A percentile compares a stretch with the other conserved stretches of the same genome.
Conservation (phyloP, 1,284 basidiomycete species). For the Lentinus polychrous region DNA sequence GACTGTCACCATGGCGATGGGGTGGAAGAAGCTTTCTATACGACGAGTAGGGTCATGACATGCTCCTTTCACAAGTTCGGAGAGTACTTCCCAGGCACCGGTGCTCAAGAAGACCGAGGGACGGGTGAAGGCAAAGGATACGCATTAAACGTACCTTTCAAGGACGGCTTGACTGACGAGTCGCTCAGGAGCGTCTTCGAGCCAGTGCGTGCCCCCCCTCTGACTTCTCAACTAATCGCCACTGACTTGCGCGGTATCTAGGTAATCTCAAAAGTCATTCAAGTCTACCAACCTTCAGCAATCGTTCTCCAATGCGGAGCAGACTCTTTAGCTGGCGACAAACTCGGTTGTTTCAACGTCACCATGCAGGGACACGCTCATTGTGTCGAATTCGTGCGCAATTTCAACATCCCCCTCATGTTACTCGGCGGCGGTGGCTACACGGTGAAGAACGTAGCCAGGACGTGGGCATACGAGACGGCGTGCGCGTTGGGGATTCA, state of each 20-base stretch:
- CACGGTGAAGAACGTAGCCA: slow-evolving; percentile 92
- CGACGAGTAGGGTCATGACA: slow-evolving; percentile 95
- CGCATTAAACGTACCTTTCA: slow-evolving; percentile 88
- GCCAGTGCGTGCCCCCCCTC: slow-evolving; percentile 51
- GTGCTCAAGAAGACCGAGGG: slow-evolving; percentile 82
- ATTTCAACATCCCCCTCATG: slow-evolving; percentile 84
- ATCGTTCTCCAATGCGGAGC: slow-evolving; percentile 95
- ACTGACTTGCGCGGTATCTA: slow-evolving; percentile 23
- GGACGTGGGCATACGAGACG: slow-evolving; percentile 97
- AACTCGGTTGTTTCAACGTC: slow-evolving; percentile 94
- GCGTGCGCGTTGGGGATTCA: slow-evolving; percentile 88
- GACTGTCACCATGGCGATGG: slow-evolving; percentile 99
- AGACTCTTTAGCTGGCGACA: slow-evolving; percentile 93
- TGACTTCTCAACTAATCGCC: background rate
- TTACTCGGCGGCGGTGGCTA: slow-evolving; percentile 95
- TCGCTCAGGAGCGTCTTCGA: slow-evolving; percentile 81
- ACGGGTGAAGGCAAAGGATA: slow-evolving; percentile 86
- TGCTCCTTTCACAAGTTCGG: slow-evolving; percentile 95
- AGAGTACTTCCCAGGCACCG: slow-evolving; percentile 96
- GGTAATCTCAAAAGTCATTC: slow-evolving; percentile 85
- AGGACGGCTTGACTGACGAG: slow-evolving; percentile 90
- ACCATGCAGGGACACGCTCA: slow-evolving; percentile 93
- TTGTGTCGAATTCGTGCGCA: slow-evolving; percentile 84
- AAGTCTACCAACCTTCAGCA: slow-evolving; percentile 85
- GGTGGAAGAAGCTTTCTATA: slow-evolving; percentile 98